phyloP scores from a whole-genome alignment of 208 protist genomes.

The Leishmania gerbilli region DNA sequence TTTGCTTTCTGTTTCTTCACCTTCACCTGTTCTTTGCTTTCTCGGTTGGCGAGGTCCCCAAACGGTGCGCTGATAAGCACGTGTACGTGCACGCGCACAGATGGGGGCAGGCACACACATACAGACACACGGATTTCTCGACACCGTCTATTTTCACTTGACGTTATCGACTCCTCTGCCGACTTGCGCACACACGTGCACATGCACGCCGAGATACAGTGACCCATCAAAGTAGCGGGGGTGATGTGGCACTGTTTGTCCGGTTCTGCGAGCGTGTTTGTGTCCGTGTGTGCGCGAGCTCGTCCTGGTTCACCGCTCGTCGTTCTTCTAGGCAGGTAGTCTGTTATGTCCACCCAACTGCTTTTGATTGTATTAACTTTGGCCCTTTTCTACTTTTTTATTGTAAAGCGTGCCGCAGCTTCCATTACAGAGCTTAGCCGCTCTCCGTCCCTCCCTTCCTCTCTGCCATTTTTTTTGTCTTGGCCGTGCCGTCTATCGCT shows the following conservation, averaged over 20 bases:
- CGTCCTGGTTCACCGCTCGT: neutral
- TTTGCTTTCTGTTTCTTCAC: slow-evolving; percentile 1
- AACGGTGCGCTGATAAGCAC: neutral
- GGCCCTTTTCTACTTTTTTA: neutral
- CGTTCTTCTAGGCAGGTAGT: neutral
- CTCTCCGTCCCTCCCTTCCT: neutral
- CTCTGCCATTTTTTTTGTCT: neutral
- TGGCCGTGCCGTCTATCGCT: neutral
- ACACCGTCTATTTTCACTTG: neutral
- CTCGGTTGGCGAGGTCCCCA: neutral
- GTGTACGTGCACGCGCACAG: neutral
- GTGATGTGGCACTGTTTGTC: neutral
- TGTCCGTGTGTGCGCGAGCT: neutral
- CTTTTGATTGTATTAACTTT: neutral
- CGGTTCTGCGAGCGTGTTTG: neutral
- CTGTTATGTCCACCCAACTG: too few relatives aligned
- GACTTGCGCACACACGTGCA: neutral
- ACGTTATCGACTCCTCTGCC: neutral
- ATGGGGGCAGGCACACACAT: neutral
- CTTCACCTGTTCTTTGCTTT: neutral
- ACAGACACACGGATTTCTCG: neutral
- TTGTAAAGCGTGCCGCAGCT: neutral
- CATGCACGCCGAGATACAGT: neutral
- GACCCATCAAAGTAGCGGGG: neutral
- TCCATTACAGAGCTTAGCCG: neutral